phyloP scores from a whole-genome alignment of 2,329 filamentous ascomycete genomes.

The Fusarium guadeloupense region DNA sequence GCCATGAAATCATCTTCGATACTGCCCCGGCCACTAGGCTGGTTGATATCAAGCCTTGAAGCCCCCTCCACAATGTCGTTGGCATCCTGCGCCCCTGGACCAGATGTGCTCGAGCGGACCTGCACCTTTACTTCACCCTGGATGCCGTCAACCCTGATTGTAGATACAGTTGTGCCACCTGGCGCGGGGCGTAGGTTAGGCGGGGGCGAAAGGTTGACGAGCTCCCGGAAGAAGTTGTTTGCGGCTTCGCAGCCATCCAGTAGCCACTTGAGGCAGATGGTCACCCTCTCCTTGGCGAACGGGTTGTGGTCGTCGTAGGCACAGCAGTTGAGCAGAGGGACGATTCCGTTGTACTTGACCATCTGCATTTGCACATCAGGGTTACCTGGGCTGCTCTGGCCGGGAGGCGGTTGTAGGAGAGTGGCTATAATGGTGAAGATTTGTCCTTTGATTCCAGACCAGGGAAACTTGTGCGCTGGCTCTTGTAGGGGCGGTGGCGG shows the following conservation, averaged over 20 bases:
- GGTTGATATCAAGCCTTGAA: conserved; percentile 53
- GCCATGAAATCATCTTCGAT: conserved; percentile 59
- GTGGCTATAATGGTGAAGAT: conserved; percentile 91
- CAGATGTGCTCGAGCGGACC: conserved; percentile 51
- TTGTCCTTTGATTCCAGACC: conserved; percentile 85
- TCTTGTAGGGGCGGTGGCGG: conserved; percentile 64
- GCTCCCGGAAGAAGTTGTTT: conserved; percentile 73
- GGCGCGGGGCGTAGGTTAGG: conserved; percentile 51
- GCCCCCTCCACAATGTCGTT: conserved; percentile 56
- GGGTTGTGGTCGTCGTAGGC: conserved; percentile 92
- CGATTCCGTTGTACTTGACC: conserved; percentile 83
- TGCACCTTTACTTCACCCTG: conserved; percentile 66
- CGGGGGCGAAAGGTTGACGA: conserved; percentile 59
- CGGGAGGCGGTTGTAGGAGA: conserved; percentile 82
- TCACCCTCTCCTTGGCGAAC: conserved; percentile 90
- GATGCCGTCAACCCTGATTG: conserved; percentile 64
- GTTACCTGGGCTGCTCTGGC: conserved; percentile 69
- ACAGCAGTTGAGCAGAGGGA: conserved; percentile 88
- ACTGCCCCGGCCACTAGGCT: conserved; percentile 43
- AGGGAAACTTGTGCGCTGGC: conserved; percentile 70
- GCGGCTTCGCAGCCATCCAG: conserved; percentile 79
- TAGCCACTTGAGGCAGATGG: conserved; percentile 86
- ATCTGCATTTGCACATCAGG: conserved; percentile 88
- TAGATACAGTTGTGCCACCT: conserved; percentile 51
- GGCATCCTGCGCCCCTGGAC: conserved; percentile 42